These are phyloP conservation scores for Aureobasidium sp. DNA, from an alignment of 2,329 filamentous ascomycete genomes.

Conservation along the genomic window DNA sequence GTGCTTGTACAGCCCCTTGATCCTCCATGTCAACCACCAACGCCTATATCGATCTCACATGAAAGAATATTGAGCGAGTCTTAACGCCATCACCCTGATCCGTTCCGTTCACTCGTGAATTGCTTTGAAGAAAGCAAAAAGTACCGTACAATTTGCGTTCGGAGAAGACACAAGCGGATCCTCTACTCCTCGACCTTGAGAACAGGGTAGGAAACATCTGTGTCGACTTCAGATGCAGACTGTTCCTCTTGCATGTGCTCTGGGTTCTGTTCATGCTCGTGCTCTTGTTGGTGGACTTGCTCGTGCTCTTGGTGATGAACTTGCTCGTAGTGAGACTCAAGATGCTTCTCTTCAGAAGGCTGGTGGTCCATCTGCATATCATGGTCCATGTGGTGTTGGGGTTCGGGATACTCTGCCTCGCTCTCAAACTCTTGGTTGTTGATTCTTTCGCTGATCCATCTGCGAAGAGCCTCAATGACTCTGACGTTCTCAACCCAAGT, in stretches of 20 bases:
- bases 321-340: conserved; percentile 9
- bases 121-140: not conserved
- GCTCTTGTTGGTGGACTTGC: not conserved
- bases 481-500: conserved; percentile 58
- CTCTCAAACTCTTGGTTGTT: conserved; percentile 45
- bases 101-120: conserved; percentile 8
- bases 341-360: conserved; percentile 8
- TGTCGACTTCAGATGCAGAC: not conserved
- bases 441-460: conserved; percentile 50
- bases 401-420: conserved; percentile 25
- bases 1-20: not conserved
- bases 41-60: not conserved
- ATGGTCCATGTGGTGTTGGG: conserved; percentile 15
- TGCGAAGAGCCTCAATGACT: conserved; percentile 54
- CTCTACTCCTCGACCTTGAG: conserved; percentile 14
- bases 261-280: not conserved
- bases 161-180: not conserved
- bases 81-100: conserved; percentile 9
- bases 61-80: not conserved
- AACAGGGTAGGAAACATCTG: conserved; percentile 13
- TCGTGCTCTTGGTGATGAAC: conserved; percentile 8
- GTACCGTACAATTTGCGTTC: not conserved
- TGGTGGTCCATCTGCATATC: conserved; percentile 18
- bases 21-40: not conserved
- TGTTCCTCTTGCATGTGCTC: conserved; percentile 7